Conservation (phyloP, 495 filamentous ascomycete genomes). For the Collariella sp. region DNA sequence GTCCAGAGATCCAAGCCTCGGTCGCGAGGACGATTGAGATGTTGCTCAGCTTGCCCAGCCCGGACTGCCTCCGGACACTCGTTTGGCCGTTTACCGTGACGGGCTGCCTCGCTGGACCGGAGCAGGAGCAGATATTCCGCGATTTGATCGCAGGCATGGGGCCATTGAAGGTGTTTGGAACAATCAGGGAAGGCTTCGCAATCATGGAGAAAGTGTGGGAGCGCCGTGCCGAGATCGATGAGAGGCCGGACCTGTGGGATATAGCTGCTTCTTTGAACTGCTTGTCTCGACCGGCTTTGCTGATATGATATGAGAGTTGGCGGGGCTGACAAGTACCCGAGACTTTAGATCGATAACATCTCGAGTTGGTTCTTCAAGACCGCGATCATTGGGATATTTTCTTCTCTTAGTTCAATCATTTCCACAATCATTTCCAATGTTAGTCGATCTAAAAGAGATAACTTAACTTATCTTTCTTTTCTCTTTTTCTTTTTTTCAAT, state of each 20-base stretch:
- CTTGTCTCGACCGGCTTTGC: slow-evolving; percentile 29
- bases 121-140: slow-evolving; percentile 36
- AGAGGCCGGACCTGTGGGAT: slow-evolving; percentile 29
- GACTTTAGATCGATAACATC: no score
- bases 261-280: slow-evolving; percentile 33
- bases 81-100: slow-evolving; percentile 46
- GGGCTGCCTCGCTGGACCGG: slow-evolving; percentile 42
- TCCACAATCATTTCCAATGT: no score
- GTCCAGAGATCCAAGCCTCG: slow-evolving; percentile 29
- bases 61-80: slow-evolving; percentile 30
- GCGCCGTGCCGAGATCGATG: slow-evolving; percentile 25
- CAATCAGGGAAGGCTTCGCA: slow-evolving; percentile 38
- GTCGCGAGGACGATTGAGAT: slow-evolving; percentile 31
- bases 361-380: no score
- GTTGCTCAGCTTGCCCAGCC: slow-evolving; percentile 21
- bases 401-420: no score
- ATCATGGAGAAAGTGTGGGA: slow-evolving; percentile 47
- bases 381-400: no score
- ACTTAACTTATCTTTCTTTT: no score
- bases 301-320: slow-evolving; percentile 29
- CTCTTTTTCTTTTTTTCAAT: no score
- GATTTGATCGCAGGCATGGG: slow-evolving; percentile 32
- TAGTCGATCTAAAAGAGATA: no score
- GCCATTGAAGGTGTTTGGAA: slow-evolving; percentile 37
- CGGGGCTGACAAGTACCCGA: no score